Percentiles rank a stretch among this genome's conserved stretches.
Evolutionary conservation across 768 basidiomycete genomes (phyloP).

Genomic region (Cyclocybe cylindracea): DNA sequence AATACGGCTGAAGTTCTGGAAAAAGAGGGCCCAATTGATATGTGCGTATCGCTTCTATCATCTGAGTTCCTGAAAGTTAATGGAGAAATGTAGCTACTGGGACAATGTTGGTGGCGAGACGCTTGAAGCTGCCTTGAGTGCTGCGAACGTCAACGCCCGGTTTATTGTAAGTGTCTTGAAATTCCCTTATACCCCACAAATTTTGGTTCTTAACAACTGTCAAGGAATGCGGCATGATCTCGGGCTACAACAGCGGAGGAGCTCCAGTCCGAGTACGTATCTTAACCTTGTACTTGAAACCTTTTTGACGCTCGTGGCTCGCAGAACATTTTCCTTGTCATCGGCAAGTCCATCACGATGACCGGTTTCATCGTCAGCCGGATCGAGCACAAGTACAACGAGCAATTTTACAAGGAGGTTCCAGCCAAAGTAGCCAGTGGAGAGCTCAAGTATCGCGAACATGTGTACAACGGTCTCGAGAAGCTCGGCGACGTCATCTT

Average conservation of each 20-base stretch:
- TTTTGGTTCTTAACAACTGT: not conserved
- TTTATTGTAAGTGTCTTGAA: constrained; percentile 44
- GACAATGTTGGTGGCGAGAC: constrained; percentile 63
- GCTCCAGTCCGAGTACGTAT: constrained; percentile 25
- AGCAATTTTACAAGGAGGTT: constrained; percentile 41
- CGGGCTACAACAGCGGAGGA: constrained; percentile 34
- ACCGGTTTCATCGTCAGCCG: constrained; percentile 34
- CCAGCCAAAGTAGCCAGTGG: constrained; percentile 40
- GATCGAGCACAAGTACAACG: constrained; percentile 31
- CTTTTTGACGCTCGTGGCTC: not conserved
- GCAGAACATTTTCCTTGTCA: constrained; percentile 36
- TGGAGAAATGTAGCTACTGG: constrained; percentile 39
- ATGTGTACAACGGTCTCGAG: constrained; percentile 42
- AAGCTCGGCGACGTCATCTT: constrained; percentile 31
- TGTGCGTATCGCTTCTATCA: constrained; percentile 28
- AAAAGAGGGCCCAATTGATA: constrained; percentile 53
- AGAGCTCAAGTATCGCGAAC: constrained; percentile 45
- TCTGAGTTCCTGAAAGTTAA: not conserved
- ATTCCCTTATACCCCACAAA: not conserved
- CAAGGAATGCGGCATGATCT: constrained; percentile 45
- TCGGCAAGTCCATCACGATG: constrained; percentile 39
- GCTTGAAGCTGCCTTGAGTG: constrained; percentile 54
- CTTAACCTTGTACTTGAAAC: not conserved
- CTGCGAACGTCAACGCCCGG: constrained; percentile 42
- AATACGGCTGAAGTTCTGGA: constrained; percentile 50